Evolutionary conservation across 495 filamentous ascomycete genomes (phyloP).

Genomic region (Haplographium delicatum): DNA sequence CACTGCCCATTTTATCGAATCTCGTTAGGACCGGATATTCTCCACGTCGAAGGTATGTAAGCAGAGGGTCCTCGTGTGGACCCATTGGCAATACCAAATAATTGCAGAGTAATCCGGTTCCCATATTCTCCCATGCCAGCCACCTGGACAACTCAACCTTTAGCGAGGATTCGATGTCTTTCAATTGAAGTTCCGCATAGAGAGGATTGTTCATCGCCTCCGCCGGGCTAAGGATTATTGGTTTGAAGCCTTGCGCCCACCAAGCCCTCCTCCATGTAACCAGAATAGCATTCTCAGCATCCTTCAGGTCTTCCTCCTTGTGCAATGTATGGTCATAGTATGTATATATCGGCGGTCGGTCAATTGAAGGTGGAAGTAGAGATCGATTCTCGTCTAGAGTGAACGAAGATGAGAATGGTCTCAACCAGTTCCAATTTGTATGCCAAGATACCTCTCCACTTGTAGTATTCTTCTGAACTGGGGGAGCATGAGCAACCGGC

Average conservation of each 20-base stretch:
- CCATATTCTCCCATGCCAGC: constrained; percentile 93
- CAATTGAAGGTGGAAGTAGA: constrained; percentile 73
- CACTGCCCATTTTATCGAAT: constrained; percentile 67
- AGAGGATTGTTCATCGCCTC: constrained; percentile 84
- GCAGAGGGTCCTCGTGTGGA: constrained; percentile 61
- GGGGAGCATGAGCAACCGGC: constrained; percentile 68
- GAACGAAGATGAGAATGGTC: constrained; percentile 80
- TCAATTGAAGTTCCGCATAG: constrained; percentile 62
- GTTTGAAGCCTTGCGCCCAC: constrained; percentile 90
- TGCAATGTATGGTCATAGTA: constrained; percentile 73
- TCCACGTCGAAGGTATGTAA: constrained; percentile 67
- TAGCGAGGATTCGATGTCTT: constrained; percentile 48
- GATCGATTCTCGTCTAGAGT: constrained; percentile 81
- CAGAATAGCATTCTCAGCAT: constrained; percentile 72
- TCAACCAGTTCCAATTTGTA: constrained; percentile 80
- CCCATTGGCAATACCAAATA: constrained; percentile 85
- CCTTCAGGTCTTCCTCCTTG: constrained; percentile 52
- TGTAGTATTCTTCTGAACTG: constrained; percentile 68
- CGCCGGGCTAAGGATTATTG: constrained; percentile 69
- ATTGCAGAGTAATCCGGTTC: constrained; percentile 75
- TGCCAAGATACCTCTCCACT: constrained; percentile 80
- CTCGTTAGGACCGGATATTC: constrained; percentile 66
- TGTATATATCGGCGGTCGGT: constrained; percentile 80
- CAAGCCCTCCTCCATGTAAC: constrained; percentile 88
- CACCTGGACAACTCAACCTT: constrained; percentile 74